phyloP scores from a whole-genome alignment of 148 eudicot genomes.

The Polygonum aviculare region DNA sequence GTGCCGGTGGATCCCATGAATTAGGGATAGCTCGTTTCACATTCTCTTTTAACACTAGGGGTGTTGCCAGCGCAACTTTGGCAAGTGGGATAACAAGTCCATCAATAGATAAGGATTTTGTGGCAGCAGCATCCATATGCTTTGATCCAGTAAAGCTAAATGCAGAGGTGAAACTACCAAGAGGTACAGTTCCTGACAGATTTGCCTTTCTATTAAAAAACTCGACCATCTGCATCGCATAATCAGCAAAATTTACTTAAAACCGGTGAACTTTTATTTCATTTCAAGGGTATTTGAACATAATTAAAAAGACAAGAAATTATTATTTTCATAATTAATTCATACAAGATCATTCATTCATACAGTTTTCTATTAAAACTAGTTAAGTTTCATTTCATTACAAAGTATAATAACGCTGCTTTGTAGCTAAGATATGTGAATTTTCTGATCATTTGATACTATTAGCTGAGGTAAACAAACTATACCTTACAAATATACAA shows the following conservation, averaged over 20 bases:
- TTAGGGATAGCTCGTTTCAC: conserved; percentile 62
- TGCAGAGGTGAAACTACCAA: conserved; percentile 89
- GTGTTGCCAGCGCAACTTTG: conserved; percentile 41
- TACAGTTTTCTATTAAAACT: neutral
- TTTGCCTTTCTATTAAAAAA: conserved; percentile 63
- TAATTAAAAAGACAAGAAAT: neutral
- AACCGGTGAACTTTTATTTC: neutral
- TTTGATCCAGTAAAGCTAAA: conserved; percentile 82
- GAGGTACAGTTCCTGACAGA: conserved; percentile 52
- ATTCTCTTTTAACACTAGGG: conserved; percentile 47
- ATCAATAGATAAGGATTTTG: conserved; percentile 69
- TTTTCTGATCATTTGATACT: neutral
- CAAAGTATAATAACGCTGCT: neutral
- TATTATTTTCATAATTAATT: neutral
- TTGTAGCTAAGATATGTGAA: neutral
- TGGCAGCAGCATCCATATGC: conserved; percentile 57
- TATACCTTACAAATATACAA: neutral
- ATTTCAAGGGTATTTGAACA: neutral
- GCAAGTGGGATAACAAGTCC: conserved; percentile 68
- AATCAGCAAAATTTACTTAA: conserved; percentile 13
- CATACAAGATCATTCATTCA: neutral
- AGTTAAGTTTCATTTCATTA: neutral
- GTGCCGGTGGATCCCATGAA: conserved; percentile 80
- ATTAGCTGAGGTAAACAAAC: neutral
- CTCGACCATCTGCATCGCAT: conserved; percentile 67